These are phyloP conservation scores for Paramecium biaurelia DNA, from an alignment of 73 alveolate genomes.

Conservation along the genomic window DNA sequence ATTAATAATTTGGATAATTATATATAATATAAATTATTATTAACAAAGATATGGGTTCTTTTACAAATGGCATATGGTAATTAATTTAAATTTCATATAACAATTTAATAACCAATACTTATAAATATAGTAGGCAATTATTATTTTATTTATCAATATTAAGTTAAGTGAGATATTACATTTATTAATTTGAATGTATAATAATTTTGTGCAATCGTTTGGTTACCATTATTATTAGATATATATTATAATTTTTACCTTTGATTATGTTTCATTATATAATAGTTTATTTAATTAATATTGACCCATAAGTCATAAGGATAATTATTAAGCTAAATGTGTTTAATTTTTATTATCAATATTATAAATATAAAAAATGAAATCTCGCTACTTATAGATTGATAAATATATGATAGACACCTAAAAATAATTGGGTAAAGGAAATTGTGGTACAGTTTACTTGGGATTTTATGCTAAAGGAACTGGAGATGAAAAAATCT, in stretches of 20 bases:
- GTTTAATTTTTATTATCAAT: neutral
- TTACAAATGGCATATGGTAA: too few species aligned
- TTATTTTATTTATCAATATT: too few species aligned
- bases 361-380: neutral
- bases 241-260: neutral
- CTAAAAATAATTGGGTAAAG: slow-evolving; percentile 38
- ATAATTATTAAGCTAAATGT: neutral
- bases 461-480: slow-evolving; percentile 57
- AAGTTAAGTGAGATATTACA: too few species aligned
- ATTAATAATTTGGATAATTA: neutral
- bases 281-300: neutral
- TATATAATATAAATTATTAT: neutral
- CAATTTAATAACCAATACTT: too few species aligned
- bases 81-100: too few species aligned
- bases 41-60: too few species aligned
- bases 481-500: slow-evolving; percentile 10
- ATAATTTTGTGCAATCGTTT: too few species aligned
- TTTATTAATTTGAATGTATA: too few species aligned
- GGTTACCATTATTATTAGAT: too few species aligned
- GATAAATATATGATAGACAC: slow-evolving; percentile 58
- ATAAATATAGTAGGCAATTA: too few species aligned
- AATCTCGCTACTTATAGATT: neutral
- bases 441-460: slow-evolving; percentile 55
- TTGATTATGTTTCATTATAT: neutral
- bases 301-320: neutral